These are phyloP conservation scores for Fusarium burgessii DNA, from an alignment of 2,329 filamentous ascomycete species.

Conservation along the genomic window DNA sequence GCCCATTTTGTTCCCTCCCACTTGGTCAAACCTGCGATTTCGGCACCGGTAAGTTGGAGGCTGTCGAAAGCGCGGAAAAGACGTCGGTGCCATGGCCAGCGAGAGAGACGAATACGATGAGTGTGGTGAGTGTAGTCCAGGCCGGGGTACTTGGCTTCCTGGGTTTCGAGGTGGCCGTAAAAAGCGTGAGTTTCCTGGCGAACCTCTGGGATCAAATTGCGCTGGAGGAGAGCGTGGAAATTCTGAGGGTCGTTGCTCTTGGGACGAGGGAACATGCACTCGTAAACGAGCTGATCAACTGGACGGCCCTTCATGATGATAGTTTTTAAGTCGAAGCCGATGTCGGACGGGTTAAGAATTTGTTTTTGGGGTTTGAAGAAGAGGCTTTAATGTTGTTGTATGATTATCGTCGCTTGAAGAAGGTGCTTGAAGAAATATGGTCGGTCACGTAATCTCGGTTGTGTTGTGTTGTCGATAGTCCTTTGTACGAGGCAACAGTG, in stretches of 20 bases:
- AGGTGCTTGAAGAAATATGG: constrained; percentile 15
- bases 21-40: constrained; percentile 79
- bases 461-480: constrained; percentile 22
- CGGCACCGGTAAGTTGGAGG: constrained; percentile 74
- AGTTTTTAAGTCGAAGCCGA: constrained; percentile 1
- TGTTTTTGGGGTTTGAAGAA: not conserved
- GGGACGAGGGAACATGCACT: constrained; percentile 77
- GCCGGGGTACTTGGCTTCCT: constrained; percentile 84
- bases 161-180: constrained; percentile 82
- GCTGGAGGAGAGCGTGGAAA: constrained; percentile 77
- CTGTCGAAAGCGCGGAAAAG: constrained; percentile 82
- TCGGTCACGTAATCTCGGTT: constrained; percentile 39
- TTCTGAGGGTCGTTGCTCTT: constrained; percentile 75
- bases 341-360: not conserved
- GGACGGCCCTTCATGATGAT: constrained; percentile 76
- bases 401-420: constrained; percentile 5
- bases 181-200: constrained; percentile 82
- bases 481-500: constrained; percentile 2
- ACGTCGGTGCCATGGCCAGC: constrained; percentile 80
- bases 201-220: constrained; percentile 80
- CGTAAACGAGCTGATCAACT: constrained; percentile 79
- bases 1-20: constrained; percentile 90
- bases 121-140: constrained; percentile 81
- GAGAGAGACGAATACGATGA: constrained; percentile 81
- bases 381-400: not conserved